A percentile compares a stretch with the other conserved stretches of the same genome.
These are phyloP conservation scores for Porpolomopsis calyptriformis DNA, from an alignment of 768 basidiomycete genomes.

Conservation along the genomic window DNA sequence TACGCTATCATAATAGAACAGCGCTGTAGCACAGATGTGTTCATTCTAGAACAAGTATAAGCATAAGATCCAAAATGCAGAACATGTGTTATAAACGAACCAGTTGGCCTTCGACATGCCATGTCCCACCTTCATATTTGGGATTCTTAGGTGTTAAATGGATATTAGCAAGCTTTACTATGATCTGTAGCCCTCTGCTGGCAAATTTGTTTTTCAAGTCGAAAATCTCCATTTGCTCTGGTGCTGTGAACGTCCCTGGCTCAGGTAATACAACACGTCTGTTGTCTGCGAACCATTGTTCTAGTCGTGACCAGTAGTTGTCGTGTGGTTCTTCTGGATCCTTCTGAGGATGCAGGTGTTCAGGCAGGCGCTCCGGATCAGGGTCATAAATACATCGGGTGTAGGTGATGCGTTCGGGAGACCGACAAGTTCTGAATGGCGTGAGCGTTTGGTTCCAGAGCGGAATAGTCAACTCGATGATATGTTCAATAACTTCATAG, in stretches of 20 bases:
- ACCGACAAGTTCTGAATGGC: conserved; percentile 15
- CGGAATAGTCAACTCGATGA: conserved; percentile 21
- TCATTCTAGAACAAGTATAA: conserved; percentile 13
- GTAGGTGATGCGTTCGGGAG: conserved; percentile 10
- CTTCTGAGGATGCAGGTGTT: conserved; percentile 4
- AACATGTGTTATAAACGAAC: conserved; percentile 1
- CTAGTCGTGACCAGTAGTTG: conserved; percentile 4
- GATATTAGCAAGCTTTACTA: conserved; percentile 24
- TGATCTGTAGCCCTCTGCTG: conserved; percentile 17
- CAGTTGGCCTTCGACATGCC: conserved; percentile 29
- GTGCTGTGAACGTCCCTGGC: conserved; percentile 10
- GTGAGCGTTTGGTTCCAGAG: conserved; percentile 20
- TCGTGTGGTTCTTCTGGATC: conserved; percentile 8
- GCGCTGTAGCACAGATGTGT: conserved; percentile 19
- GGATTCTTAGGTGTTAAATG: conserved; percentile 28
- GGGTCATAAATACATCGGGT: conserved; percentile 4
- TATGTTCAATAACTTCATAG: conserved; percentile 17
- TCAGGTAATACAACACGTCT: conserved; percentile 11
- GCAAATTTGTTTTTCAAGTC: conserved; percentile 9
- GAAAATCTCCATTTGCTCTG: background rate
- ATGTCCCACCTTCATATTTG: conserved; percentile 24
- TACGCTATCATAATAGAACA: conserved; percentile 20
- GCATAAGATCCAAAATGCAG: background rate
- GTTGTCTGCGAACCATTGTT: conserved; percentile 6
- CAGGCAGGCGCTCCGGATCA: conserved; percentile 4